These are phyloP conservation scores for Chlamydomonas applanata DNA, from an alignment of 139 green algal genomes.

Conservation along the genomic window DNA sequence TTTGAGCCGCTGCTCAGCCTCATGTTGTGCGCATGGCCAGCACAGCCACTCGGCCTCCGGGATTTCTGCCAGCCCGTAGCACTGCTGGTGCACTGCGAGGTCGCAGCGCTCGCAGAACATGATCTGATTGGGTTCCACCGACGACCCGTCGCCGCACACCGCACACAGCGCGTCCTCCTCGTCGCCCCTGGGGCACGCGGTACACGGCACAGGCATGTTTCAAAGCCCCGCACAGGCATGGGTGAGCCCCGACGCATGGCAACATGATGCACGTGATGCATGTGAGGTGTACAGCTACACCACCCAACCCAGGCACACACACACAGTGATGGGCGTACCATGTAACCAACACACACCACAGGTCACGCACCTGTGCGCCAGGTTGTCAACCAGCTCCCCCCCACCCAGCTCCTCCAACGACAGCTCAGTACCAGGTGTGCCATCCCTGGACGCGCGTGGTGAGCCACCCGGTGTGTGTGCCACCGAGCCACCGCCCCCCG, in stretches of 20 bases:
- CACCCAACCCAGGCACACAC: neutral
- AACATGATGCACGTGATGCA: neutral
- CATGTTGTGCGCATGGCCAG: slow-evolving; percentile 79
- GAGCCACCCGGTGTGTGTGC: too few species aligned
- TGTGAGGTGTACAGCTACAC: too few species aligned
- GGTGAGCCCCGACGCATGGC: neutral
- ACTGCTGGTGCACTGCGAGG: slow-evolving; percentile 85
- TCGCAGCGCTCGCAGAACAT: slow-evolving; percentile 93
- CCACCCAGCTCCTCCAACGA: neutral
- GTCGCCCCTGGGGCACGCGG: slow-evolving; percentile 25
- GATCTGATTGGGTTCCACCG: slow-evolving; percentile 77
- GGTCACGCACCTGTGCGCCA: slow-evolving; percentile 16
- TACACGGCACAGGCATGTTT: neutral
- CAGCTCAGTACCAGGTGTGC: neutral
- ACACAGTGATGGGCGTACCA: too few species aligned
- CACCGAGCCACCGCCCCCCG: neutral
- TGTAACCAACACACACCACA: too few species aligned
- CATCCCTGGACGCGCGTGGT: neutral
- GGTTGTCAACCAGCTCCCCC: slow-evolving; percentile 12
- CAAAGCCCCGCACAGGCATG: neutral
- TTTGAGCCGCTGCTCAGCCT: slow-evolving; percentile 46
- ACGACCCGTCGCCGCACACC: slow-evolving; percentile 80
- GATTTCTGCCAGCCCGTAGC: slow-evolving; percentile 53
- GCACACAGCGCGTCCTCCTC: slow-evolving; percentile 85
- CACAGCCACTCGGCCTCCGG: slow-evolving; percentile 83